These are phyloP conservation scores for Panicum miliaceum DNA, from an alignment of 176 grass and related monocot genomes.

Conservation along the genomic window DNA sequence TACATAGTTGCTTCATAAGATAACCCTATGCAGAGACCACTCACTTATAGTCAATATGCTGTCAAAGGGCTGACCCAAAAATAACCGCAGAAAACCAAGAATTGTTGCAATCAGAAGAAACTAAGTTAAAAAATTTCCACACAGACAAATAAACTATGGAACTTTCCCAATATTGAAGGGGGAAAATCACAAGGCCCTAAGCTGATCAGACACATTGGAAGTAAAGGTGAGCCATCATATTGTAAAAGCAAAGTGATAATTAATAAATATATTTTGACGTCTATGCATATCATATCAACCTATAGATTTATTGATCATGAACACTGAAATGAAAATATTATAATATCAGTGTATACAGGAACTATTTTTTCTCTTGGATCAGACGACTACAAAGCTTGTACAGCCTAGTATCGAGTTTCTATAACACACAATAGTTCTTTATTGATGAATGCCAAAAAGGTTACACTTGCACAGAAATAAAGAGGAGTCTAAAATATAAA, in stretches of 20 bases:
- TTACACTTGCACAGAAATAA: slow-evolving; percentile 23
- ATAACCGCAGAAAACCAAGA: neutral
- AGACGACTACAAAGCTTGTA: neutral
- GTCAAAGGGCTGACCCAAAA: neutral
- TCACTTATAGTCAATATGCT: neutral
- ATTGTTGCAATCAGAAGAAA: neutral
- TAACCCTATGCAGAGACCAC: neutral
- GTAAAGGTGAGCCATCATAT: neutral
- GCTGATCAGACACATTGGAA: neutral
- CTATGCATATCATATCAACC: neutral
- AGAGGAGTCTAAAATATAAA: neutral
- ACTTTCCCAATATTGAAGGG: neutral
- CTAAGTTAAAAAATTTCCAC: neutral
- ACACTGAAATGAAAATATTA: neutral
- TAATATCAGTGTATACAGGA: neutral
- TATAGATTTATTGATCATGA: neutral
- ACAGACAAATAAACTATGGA: neutral
- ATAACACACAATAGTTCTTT: neutral
- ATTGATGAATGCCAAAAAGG: slow-evolving; percentile 11
- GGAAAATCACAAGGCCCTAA: neutral
- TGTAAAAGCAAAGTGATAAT: slow-evolving; percentile 15
- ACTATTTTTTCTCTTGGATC: neutral
- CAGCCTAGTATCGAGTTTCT: neutral
- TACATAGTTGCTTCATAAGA: neutral
- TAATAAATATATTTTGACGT: slow-evolving; percentile 1